These are phyloP conservation scores for Mycena galericulata DNA, from an alignment of 768 basidiomycete genomes.

Conservation along the genomic window DNA sequence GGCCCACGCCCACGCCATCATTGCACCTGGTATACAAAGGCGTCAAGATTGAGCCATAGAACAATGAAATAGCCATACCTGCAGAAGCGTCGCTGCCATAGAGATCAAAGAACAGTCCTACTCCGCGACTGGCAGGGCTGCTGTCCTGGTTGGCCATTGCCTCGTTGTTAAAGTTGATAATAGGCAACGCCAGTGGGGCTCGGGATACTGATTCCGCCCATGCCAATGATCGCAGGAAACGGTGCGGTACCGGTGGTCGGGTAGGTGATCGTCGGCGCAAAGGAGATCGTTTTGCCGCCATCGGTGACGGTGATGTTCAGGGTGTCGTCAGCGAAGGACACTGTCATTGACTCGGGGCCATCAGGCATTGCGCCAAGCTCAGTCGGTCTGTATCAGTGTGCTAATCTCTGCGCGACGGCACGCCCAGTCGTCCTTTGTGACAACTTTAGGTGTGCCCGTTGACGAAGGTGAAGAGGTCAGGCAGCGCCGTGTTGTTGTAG, in stretches of 20 bases:
- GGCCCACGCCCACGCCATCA: slow-evolving; percentile 76
- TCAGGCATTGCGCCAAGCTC: slow-evolving; percentile 25
- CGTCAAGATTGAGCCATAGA: not conserved
- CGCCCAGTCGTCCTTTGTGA: slow-evolving; percentile 50
- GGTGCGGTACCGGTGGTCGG: slow-evolving; percentile 56
- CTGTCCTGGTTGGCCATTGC: slow-evolving; percentile 63
- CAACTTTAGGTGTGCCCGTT: slow-evolving; percentile 44
- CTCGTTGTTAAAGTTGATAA: slow-evolving; percentile 65
- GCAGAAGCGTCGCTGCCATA: slow-evolving; percentile 62
- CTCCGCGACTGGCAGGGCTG: slow-evolving; percentile 57
- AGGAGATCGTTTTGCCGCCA: slow-evolving; percentile 46
- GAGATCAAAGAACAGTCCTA: slow-evolving; percentile 60
- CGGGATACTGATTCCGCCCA: slow-evolving; percentile 58
- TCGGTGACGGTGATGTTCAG: slow-evolving; percentile 50
- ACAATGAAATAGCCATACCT: not conserved
- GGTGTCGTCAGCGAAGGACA: slow-evolving; percentile 47
- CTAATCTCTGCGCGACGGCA: slow-evolving; percentile 54
- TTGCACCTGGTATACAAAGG: slow-evolving; percentile 45
- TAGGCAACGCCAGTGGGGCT: slow-evolving; percentile 51
- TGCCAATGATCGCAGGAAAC: slow-evolving; percentile 65
- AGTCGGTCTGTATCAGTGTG: slow-evolving; percentile 44
- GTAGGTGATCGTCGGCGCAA: slow-evolving; percentile 49
- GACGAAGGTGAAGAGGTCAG: slow-evolving; percentile 65
- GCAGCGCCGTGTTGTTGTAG: slow-evolving; percentile 55
- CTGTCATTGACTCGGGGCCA: slow-evolving; percentile 45